Base-by-base conservation (phyloP, 371 early-diverging fungal species). In the Circinella umbellata region DNA sequence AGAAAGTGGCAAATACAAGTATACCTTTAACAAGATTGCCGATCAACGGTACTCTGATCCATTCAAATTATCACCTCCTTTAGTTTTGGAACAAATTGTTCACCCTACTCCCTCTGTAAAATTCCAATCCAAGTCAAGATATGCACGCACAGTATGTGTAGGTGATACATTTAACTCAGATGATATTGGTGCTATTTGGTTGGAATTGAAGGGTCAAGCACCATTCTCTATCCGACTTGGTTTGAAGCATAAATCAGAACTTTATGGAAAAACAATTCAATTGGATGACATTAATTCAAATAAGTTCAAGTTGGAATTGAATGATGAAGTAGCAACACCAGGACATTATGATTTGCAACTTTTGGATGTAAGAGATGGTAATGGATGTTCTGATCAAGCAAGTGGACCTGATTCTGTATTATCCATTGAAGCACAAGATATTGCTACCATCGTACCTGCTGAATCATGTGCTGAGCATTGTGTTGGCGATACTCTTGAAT, bases 401-500 rank as follows among this genome's bases (percentile, higher is more conserved):
- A 54, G 67, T 51, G 76, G 73, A 10, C 65, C 69, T 20, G 70
- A 74, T 13, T 54, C 78, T 1, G 48, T 49, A 15, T 17, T 78
- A 3, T 60, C 9, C 3, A 66, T 86, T 38, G 71, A 81, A 34
- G 81, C 84, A 15, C 67, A 81, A 35, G 87, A 85, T 60, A 79
- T 83, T 68, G 79, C 85, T 9, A 75, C 77, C 11, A 86, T 86
- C 55, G 68, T 71, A 17, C 77, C 83, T 4, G 35, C 70, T 27
- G 80, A 81, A 20, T 18, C 69, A 0, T 80, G 78, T 17, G 59
- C 65, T 17, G 76, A 82, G 61, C 74, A 81, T 35, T 86, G 87
- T 69, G 87, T 86, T 46, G 87, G 87, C n/a, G 85, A 82, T 71
- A 75, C 71, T 5, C 64, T 86, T 20, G 82, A 82, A 4, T 86